These are phyloP conservation scores for Penicillium occitanis DNA, from an alignment of 2,329 filamentous ascomycete species.

Conservation along the genomic window DNA sequence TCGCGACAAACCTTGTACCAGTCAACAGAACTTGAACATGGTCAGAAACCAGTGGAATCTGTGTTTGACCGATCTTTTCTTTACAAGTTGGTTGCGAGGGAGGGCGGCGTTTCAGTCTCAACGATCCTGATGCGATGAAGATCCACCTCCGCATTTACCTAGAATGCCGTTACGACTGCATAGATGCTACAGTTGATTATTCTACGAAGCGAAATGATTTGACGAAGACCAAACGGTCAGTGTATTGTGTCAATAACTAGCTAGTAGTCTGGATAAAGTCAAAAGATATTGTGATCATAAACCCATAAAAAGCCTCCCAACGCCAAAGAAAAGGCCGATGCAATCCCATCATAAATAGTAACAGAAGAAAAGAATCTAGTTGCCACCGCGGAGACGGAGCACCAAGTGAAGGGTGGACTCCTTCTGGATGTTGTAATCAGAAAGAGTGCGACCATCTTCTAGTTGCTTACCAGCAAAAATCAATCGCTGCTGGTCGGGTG, in stretches of 20 bases:
- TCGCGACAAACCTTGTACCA: neutral
- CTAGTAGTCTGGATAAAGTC: slow-evolving; percentile 1
- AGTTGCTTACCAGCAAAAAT: slow-evolving; percentile 70
- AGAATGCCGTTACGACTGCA: neutral
- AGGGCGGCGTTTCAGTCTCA: neutral
- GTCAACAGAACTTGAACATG: no score
- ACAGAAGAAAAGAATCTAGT: slow-evolving; percentile 29
- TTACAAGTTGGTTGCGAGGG: no score
- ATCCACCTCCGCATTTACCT: neutral
- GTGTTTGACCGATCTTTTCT: no score
- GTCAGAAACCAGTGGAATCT: no score
- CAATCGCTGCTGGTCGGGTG: slow-evolving; percentile 68
- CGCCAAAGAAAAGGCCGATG: slow-evolving; percentile 37
- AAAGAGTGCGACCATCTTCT: slow-evolving; percentile 52
- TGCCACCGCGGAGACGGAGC: slow-evolving; percentile 58
- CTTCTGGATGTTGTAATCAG: slow-evolving; percentile 59
- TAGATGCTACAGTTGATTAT: neutral
- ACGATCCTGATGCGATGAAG: neutral
- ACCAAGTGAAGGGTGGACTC: slow-evolving; percentile 66
- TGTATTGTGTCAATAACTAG: slow-evolving; percentile 23
- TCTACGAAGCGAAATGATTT: slow-evolving; percentile 9
- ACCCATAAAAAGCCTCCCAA: slow-evolving; percentile 33
- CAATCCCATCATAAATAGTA: slow-evolving; percentile 24
- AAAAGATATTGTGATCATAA: slow-evolving; percentile 18
- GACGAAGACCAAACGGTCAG: slow-evolving; percentile 29